These are phyloP conservation scores for Dictyostelium purpureum DNA, from an alignment of 78 protist species.

Conservation along the genomic window DNA sequence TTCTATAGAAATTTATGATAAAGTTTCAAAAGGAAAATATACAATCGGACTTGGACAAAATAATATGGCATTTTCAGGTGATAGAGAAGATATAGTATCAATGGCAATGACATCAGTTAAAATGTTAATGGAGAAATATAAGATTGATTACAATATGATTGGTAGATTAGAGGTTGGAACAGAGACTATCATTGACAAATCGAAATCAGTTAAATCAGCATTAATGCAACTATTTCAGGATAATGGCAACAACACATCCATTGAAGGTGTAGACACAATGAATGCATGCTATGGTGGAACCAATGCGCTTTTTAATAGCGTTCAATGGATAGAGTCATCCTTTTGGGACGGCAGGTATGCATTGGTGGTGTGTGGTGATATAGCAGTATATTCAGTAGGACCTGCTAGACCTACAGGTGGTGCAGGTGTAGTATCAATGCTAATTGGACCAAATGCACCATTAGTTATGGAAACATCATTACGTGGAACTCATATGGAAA, in stretches of 20 bases:
- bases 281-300: constrained; percentile 99
- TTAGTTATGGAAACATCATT: constrained; percentile 81
- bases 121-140: constrained; percentile 79
- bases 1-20: constrained; percentile 42
- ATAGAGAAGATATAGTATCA: constrained; percentile 97
- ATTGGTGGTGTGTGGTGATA: constrained; percentile 93
- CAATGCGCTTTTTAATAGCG: constrained; percentile 91
- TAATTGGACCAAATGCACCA: constrained; percentile 97
- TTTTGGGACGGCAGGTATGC: constrained; percentile 98
- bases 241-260: constrained; percentile 62
- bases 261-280: constrained; percentile 87
- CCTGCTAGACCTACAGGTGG: constrained; percentile 91
- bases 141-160: constrained; percentile 53
- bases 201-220: constrained; percentile 90
- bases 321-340: constrained; percentile 93
- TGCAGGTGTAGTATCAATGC: constrained; percentile 97
- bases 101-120: constrained; percentile 76
- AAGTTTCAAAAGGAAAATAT: constrained; percentile 93
- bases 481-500: constrained; percentile 88
- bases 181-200: constrained; percentile 95
- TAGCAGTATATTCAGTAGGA: constrained; percentile 93
- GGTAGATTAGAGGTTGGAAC: constrained; percentile 98
- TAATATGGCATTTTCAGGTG: constrained; percentile 90
- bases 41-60: constrained; percentile 96
- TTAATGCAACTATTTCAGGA: constrained; percentile 88